A percentile compares a stretch with the other conserved stretches of the same genome.
phyloP scores from a whole-genome alignment of 2,329 filamentous ascomycete genomes.

The Calonectria hawksworthii region DNA sequence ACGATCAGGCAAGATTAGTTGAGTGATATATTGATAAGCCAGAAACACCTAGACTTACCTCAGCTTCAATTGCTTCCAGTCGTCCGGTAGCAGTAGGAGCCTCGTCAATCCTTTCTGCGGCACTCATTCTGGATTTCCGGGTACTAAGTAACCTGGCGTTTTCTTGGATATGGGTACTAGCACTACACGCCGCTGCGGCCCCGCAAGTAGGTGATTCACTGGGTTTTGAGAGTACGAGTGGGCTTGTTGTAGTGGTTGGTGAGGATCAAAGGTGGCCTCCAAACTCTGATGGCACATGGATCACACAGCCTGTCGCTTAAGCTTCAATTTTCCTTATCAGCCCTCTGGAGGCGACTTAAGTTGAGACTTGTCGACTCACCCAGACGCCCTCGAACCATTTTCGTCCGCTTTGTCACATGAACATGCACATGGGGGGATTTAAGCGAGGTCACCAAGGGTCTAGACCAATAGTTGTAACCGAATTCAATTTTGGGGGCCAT shows the following conservation, averaged over 20 bases:
- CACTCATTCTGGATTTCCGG: background rate
- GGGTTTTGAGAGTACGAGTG: too few relatives aligned
- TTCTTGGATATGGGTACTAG: background rate
- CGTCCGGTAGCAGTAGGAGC: background rate
- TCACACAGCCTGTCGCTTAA: background rate
- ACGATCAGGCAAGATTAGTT: background rate
- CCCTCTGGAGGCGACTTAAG: background rate
- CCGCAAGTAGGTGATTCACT: background rate
- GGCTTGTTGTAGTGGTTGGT: too few relatives aligned
- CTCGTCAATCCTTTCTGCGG: background rate
- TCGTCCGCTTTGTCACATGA: background rate
- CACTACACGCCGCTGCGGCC: background rate
- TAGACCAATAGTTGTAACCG: background rate
- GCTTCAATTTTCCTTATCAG: too few relatives aligned
- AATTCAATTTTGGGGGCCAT: background rate
- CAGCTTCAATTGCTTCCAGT: constrained; percentile 3
- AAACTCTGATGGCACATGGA: background rate
- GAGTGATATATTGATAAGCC: background rate
- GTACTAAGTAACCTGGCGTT: background rate
- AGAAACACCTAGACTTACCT: background rate
- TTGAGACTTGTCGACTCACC: background rate
- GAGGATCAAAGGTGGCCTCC: background rate
- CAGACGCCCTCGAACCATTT: background rate
- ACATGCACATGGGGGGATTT: background rate
- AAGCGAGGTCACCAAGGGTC: background rate